Evolutionary conservation across 805 yeast genomes (phyloP).

Genomic region (Candida chauliodis): DNA sequence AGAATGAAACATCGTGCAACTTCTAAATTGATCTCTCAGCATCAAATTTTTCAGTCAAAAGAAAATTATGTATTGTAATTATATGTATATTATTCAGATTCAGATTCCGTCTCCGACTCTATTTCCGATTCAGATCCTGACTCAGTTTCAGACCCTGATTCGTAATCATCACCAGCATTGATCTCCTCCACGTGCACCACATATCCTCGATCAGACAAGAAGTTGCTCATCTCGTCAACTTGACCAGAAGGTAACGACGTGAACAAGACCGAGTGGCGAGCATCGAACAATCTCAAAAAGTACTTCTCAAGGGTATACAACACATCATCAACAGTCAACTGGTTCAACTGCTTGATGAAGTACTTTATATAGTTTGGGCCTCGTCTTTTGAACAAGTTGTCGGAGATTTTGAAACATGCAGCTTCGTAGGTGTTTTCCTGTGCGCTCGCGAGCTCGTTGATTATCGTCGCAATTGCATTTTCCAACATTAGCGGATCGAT

Average conservation of each 20-base stretch:
- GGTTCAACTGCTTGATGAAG: slow-evolving; percentile 51
- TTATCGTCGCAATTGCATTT: slow-evolving; percentile 75
- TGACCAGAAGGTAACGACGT: slow-evolving; percentile 72
- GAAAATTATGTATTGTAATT: too few species aligned
- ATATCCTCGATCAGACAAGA: slow-evolving; percentile 56
- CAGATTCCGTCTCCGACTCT: background rate
- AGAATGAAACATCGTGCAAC: too few species aligned
- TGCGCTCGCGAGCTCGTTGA: slow-evolving; percentile 63
- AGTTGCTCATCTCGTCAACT: slow-evolving; percentile 41
- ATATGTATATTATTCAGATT: too few species aligned
- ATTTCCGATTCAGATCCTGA: background rate
- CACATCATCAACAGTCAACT: slow-evolving; percentile 53
- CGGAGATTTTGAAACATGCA: slow-evolving; percentile 62
- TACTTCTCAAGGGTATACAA: slow-evolving; percentile 51
- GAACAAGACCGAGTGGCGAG: slow-evolving; percentile 56
- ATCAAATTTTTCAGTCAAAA: too few species aligned
- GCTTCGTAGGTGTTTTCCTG: slow-evolving; percentile 67
- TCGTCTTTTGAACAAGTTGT: slow-evolving; percentile 61
- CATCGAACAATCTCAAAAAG: slow-evolving; percentile 61
- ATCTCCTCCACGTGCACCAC: slow-evolving; percentile 56
- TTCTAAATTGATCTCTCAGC: too few species aligned
- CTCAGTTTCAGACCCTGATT: slow-evolving; percentile 20
- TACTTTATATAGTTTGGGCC: slow-evolving; percentile 61
- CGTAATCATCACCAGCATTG: slow-evolving; percentile 13
- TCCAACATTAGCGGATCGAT: slow-evolving; percentile 61